phyloP scores from a whole-genome alignment of 2,329 filamentous ascomycete species.

The Emydomyces testavorans region DNA sequence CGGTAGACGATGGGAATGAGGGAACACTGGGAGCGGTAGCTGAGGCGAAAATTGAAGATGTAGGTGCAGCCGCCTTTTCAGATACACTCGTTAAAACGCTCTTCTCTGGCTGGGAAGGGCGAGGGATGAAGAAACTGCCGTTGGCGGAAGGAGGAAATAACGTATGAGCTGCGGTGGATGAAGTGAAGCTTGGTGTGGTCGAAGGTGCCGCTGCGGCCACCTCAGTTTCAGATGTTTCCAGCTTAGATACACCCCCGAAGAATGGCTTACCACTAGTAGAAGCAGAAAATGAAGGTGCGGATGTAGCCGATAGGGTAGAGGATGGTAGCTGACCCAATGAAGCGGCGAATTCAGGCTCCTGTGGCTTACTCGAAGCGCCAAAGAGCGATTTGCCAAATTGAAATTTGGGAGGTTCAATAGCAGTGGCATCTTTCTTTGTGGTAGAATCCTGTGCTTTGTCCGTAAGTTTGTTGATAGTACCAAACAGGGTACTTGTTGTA shows the following conservation, averaged over 20 bases:
- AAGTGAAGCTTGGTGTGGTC: not conserved
- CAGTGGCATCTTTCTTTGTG: not conserved
- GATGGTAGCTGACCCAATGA: not conserved
- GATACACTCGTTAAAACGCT: not conserved
- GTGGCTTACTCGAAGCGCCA: constrained; percentile 3
- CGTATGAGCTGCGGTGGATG: not conserved
- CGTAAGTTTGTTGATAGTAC: constrained; percentile 9
- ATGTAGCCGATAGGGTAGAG: not conserved
- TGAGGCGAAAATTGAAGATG: not conserved
- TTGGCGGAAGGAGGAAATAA: not conserved
- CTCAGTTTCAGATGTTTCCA: not conserved
- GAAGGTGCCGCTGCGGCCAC: not conserved
- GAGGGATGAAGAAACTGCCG: not conserved
- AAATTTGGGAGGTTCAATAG: not conserved
- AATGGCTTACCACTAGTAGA: not conserved
- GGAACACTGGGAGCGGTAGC: not conserved
- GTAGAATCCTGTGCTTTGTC: constrained; percentile 1
- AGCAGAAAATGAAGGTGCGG: not conserved
- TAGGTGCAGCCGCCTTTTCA: not conserved
- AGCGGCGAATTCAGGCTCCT: not conserved
- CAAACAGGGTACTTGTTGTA: constrained; percentile 1
- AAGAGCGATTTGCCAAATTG: constrained; percentile 9
- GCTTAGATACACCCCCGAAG: not conserved
- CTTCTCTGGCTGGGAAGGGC: not conserved
- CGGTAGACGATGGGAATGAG: not conserved